These are phyloP conservation scores for Ceratocystis harringtonii DNA, from an alignment of 2,329 filamentous ascomycete genomes.

Conservation along the genomic window DNA sequence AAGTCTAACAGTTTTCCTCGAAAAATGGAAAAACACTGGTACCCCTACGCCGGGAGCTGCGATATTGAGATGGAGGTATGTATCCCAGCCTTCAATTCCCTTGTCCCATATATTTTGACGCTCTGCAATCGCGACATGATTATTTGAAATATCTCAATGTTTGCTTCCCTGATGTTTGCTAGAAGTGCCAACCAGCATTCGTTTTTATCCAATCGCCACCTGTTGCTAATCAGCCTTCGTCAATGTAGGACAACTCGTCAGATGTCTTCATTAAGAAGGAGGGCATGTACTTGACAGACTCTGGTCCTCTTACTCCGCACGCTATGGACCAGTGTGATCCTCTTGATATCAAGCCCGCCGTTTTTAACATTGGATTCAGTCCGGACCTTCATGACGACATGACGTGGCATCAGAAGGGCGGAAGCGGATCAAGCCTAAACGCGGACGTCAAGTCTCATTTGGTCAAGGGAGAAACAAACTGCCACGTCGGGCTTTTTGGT, in stretches of 20 bases:
- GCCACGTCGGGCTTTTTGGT: neutral
- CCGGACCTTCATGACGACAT: neutral
- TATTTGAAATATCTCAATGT: neutral
- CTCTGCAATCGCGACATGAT: neutral
- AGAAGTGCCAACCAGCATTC: neutral
- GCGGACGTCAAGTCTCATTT: neutral
- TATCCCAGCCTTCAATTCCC: neutral
- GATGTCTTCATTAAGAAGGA: neutral
- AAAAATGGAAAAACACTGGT: slow-evolving; percentile 11
- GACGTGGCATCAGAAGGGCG: neutral
- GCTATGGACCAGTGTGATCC: neutral
- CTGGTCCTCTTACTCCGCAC: neutral
- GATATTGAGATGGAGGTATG: slow-evolving; percentile 6
- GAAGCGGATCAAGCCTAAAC: neutral
- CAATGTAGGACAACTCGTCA: neutral
- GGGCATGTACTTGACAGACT: neutral
- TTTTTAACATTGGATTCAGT: neutral
- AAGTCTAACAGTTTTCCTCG: neutral
- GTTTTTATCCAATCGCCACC: neutral
- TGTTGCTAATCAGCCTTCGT: neutral
- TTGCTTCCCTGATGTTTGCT: neutral
- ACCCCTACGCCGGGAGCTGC: neutral
- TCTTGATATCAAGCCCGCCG: neutral
- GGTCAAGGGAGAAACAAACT: neutral
- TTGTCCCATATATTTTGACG: neutral